Evolutionary conservation across 2,329 filamentous ascomycete species (phyloP).

Genomic region (Incumbomyces delicatus): DNA sequence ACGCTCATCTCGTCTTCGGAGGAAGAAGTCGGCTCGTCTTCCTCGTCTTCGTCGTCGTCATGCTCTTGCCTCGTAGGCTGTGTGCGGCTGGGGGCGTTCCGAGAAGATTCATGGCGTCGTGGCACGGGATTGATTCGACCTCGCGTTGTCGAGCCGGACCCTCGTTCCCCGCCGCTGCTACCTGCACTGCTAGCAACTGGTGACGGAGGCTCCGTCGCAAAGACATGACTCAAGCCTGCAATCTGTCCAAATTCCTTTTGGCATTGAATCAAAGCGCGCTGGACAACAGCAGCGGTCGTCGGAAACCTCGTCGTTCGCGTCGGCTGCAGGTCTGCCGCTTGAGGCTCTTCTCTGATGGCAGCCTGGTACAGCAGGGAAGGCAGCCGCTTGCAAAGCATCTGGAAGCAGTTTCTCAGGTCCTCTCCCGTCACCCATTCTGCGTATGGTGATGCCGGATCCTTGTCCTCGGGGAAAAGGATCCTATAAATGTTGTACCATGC

Average conservation of each 20-base stretch:
- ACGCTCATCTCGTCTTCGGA: not conserved
- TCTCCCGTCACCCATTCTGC: constrained; percentile 7
- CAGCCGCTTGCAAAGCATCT: not conserved
- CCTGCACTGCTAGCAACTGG: not conserved
- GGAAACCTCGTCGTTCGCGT: not conserved
- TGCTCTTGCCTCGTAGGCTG: not conserved
- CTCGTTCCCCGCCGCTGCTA: not conserved
- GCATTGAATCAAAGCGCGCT: not conserved
- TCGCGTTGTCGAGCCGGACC: not conserved
- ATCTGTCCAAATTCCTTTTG: not conserved
- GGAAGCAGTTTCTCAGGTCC: constrained; percentile 1
- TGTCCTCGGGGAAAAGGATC: constrained; percentile 10
- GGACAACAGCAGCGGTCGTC: not conserved
- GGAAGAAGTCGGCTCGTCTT: not conserved
- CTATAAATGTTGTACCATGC: constrained; percentile 11
- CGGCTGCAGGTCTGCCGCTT: not conserved
- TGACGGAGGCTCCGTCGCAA: not conserved
- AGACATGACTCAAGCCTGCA: constrained; percentile 1
- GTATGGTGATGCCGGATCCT: constrained; percentile 9
- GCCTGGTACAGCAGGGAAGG: not conserved
- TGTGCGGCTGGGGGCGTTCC: not conserved
- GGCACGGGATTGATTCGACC: not conserved
- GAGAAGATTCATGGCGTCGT: not conserved
- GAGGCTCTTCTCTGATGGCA: not conserved
- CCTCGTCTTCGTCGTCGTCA: too few species aligned